phyloP scores from a whole-genome alignment of 2,329 filamentous ascomycete species.

The Clonostachys sp. region DNA sequence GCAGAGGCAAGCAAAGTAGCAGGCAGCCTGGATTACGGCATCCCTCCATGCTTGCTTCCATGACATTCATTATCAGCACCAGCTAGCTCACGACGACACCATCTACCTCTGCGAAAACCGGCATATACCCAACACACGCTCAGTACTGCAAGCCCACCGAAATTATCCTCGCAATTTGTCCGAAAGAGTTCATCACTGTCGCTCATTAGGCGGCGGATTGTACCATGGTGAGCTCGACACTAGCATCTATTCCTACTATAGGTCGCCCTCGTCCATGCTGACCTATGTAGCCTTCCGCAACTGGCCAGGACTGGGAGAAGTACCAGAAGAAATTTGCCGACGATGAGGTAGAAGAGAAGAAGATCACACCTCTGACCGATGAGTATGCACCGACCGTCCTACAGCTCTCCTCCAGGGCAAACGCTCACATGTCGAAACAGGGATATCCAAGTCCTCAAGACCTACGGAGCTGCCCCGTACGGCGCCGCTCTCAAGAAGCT shows the following conservation, averaged over 20 bases:
- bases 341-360: conserved; percentile 98
- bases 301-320: conserved; percentile 95
- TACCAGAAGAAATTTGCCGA: conserved; percentile 97
- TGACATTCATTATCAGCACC: conserved; percentile 21
- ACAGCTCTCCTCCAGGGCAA: conserved; percentile 9
- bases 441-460: conserved; percentile 99
- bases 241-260: too few species aligned
- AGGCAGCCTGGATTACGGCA: conserved; percentile 36
- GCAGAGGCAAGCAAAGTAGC: conserved; percentile 14
- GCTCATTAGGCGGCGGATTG: conserved; percentile 3
- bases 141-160: too few species aligned
- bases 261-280: too few species aligned
- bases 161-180: too few species aligned
- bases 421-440: conserved; percentile 38
- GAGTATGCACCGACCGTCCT: conserved; percentile 59
- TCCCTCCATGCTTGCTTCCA: conserved; percentile 13
- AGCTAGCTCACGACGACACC: conserved; percentile 9
- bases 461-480: conserved; percentile 95
- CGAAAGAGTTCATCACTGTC: too few species aligned
- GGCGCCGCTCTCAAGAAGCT: conserved; percentile 92
- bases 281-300: conserved; percentile 77
- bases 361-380: conserved; percentile 94
- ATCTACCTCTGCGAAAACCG: conserved; percentile 9
- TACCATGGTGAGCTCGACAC: conserved; percentile 32
- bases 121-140: not conserved